phyloP scores from a whole-genome alignment of 352 stramenopile species.

The Phytophthora kernoviae region DNA sequence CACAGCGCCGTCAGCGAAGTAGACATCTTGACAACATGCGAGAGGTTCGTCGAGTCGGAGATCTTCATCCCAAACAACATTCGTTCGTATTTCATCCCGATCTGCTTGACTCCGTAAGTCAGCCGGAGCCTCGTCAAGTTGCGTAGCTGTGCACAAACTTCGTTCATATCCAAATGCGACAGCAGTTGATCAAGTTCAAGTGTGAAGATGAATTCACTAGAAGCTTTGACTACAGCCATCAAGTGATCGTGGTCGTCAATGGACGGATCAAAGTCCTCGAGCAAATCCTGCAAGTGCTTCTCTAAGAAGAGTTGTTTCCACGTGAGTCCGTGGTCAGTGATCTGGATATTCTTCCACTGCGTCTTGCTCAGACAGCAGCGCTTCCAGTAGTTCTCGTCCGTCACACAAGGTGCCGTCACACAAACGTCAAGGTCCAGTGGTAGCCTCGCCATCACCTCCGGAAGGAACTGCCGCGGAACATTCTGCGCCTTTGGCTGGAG shows the following conservation, averaged over 20 bases:
- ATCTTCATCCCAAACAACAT: conserved; percentile 97
- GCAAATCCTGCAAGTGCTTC: conserved; percentile 69
- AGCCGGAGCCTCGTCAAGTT: conserved; percentile 90
- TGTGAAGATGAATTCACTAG: conserved; percentile 90
- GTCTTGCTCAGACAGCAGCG: conserved; percentile 79
- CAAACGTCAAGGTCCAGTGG: conserved; percentile 84
- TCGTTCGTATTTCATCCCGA: conserved; percentile 95
- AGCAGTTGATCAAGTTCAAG: conserved; percentile 89
- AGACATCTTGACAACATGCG: conserved; percentile 85
- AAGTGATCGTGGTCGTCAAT: conserved; percentile 62
- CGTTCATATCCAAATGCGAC: conserved; percentile 89
- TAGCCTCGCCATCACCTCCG: conserved; percentile 80
- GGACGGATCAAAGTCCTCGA: conserved; percentile 79
- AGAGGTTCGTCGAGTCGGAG: conserved; percentile 90
- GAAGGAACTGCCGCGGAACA: conserved; percentile 82
- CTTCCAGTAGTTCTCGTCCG: conserved; percentile 96
- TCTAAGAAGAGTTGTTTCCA: conserved; percentile 95
- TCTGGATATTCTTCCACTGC: conserved; percentile 92
- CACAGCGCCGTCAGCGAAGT: conserved; percentile 89
- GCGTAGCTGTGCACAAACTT: conserved; percentile 81
- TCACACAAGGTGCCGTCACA: conserved; percentile 83
- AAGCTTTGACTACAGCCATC: conserved; percentile 74
- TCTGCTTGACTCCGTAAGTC: conserved; percentile 89
- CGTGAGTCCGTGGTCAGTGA: conserved; percentile 89
- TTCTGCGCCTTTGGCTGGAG: conserved; percentile 69